Percentiles rank a stretch among this genome's conserved stretches.
These are phyloP conservation scores for Trichosporon sp. DNA, from an alignment of 1,284 basidiomycete species.

Conservation along the genomic window DNA sequence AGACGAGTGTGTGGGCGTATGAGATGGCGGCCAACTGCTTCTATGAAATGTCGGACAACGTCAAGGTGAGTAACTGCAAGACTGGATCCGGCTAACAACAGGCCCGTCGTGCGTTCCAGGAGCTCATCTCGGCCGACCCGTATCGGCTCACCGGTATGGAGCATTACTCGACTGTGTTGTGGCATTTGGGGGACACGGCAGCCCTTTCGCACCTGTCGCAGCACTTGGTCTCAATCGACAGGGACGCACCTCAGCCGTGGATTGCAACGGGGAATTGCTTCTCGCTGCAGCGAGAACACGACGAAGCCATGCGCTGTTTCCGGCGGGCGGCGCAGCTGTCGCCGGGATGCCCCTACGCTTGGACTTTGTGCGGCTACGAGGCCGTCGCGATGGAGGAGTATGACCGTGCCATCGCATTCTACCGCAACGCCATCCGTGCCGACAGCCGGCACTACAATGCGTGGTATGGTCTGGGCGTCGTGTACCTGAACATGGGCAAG, in stretches of 20 bases:
- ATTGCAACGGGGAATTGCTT: conserved; percentile 92
- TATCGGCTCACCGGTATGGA: conserved; percentile 88
- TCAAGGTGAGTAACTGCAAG: conserved; percentile 64
- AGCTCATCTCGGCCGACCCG: conserved; percentile 75
- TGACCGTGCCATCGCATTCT: conserved; percentile 83
- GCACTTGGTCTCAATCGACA: conserved; percentile 77
- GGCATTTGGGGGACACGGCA: conserved; percentile 81
- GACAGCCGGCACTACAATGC: conserved; percentile 92
- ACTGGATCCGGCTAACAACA: conserved; percentile 31
- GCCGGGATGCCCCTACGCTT: conserved; percentile 83
- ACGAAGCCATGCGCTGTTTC: conserved; percentile 89
- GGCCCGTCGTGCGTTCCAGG: conserved; percentile 84
- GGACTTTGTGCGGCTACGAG: conserved; percentile 91
- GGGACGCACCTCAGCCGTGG: conserved; percentile 84
- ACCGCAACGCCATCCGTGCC: conserved; percentile 81
- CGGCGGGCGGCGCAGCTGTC: conserved; percentile 81
- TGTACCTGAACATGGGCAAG: conserved; percentile 89
- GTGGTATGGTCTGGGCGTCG: conserved; percentile 96
- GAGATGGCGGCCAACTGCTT: conserved; percentile 79
- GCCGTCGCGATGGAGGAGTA: conserved; percentile 84
- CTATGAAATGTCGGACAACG: conserved; percentile 84
- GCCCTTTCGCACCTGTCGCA: conserved; percentile 86
- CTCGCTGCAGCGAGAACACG: conserved; percentile 84
- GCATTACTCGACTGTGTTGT: conserved; percentile 87
- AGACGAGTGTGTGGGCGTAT: conserved; percentile 73